Percentiles rank a stretch among this genome's conserved stretches.
phyloP scores from a whole-genome alignment of 192 early-diverging fungal species.

The Linnemannia schmuckeri region DNA sequence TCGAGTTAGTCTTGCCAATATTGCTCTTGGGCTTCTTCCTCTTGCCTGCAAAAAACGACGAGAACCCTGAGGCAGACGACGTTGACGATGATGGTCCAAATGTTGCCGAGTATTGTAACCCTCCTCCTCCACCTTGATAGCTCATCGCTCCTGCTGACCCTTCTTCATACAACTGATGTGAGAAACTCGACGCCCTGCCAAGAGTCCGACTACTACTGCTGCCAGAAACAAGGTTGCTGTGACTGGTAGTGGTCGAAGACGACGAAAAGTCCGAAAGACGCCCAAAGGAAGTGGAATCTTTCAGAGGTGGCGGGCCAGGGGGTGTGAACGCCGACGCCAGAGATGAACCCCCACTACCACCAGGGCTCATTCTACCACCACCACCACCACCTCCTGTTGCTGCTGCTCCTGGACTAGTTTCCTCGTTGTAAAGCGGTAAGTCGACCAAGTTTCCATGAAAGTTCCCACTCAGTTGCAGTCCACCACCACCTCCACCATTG shows the following conservation, averaged over 20 bases:
- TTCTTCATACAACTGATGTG: constrained; percentile 13
- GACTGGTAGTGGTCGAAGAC: neutral
- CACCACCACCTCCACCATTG: neutral
- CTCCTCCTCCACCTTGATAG: constrained; percentile 15
- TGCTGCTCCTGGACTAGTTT: neutral
- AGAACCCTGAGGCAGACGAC: constrained; percentile 9
- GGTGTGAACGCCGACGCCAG: neutral
- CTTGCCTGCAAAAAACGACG: constrained; percentile 34
- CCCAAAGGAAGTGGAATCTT: constrained; percentile 11
- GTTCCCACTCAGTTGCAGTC: neutral
- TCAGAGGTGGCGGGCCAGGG: constrained; percentile 15
- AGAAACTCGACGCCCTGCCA: constrained; percentile 14
- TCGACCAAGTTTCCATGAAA: constrained; percentile 25
- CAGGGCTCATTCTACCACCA: neutral
- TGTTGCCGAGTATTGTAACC: neutral
- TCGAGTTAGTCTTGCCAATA: constrained; percentile 78
- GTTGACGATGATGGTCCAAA: constrained; percentile 8
- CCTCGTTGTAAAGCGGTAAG: constrained; percentile 9
- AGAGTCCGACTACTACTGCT: neutral
- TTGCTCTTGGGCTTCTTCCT: constrained; percentile 67
- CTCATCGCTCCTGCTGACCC: constrained; percentile 6
- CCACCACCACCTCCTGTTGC: too few species aligned
- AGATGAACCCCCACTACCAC: neutral
- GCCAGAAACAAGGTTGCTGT: neutral
- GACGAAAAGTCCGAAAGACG: constrained; percentile 16